phyloP scores from a whole-genome alignment of 2,329 filamentous ascomycete genomes.

The Talaromyces verruculosus region DNA sequence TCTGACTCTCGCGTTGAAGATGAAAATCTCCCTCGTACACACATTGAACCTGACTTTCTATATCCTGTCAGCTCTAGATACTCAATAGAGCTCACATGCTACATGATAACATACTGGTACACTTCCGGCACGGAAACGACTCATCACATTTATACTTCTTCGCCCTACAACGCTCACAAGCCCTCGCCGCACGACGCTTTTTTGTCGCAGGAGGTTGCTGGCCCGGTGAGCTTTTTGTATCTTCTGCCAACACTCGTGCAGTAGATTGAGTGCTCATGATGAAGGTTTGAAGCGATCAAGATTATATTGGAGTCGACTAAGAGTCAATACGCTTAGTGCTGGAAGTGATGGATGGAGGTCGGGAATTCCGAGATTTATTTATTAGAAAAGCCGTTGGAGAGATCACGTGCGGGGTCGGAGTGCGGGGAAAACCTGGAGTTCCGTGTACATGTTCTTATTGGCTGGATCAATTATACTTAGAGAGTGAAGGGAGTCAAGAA shows the following conservation, averaged over 20 bases:
- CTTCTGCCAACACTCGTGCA: neutral
- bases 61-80: neutral
- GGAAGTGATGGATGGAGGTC: neutral
- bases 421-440: slow-evolving; percentile 9
- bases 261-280: neutral
- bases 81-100: no score
- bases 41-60: neutral
- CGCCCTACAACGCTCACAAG: slow-evolving; percentile 48
- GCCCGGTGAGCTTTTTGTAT: slow-evolving; percentile 7
- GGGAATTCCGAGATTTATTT: slow-evolving; percentile 1
- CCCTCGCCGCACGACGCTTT: slow-evolving; percentile 47
- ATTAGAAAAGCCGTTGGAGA: neutral
- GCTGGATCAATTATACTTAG: neutral
- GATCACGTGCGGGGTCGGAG: neutral
- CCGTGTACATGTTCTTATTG: neutral
- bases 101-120: slow-evolving; percentile 39
- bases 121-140: slow-evolving; percentile 46
- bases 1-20: neutral
- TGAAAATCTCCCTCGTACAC: neutral
- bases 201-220: slow-evolving; percentile 24
- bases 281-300: neutral
- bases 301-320: neutral
- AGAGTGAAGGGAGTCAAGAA: neutral
- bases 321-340: neutral
- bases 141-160: slow-evolving; percentile 55